Conservation (phyloP, 371 early-diverging fungal genomes). For the Syncephalastrum contaminatum region DNA sequence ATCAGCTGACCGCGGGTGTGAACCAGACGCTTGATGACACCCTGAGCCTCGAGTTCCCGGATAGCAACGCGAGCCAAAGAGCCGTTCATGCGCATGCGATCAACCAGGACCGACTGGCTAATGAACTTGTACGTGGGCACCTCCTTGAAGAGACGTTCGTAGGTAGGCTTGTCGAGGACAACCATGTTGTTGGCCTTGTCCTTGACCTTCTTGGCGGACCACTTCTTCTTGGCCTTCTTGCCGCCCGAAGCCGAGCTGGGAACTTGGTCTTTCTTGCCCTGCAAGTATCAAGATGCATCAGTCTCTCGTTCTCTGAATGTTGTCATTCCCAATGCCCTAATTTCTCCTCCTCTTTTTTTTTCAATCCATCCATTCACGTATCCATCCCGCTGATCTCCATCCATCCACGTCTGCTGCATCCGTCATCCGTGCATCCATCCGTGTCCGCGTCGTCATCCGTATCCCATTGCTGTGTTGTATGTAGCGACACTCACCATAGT, state of each 20-base stretch:
- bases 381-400: conserved; percentile 15
- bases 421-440: neutral
- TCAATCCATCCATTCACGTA: conserved; percentile 15
- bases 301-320: neutral
- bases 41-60: conserved; percentile 87
- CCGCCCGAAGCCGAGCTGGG: conserved; percentile 76
- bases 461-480: too few relatives aligned
- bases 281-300: conserved; percentile 6
- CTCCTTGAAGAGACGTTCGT: conserved; percentile 97
- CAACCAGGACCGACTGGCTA: conserved; percentile 96
- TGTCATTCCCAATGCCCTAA: neutral
- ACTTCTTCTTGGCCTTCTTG: conserved; percentile 95
- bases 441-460: conserved; percentile 3
- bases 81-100: conserved; percentile 97
- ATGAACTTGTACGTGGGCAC: conserved; percentile 98
- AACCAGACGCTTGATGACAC: conserved; percentile 88
- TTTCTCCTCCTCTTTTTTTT: neutral
- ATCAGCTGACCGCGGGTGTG: conserved; percentile 91
- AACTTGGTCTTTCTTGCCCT: conserved; percentile 74
- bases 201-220: conserved; percentile 96
- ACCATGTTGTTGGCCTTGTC: conserved; percentile 98
- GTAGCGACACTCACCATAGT: conserved; percentile 15
- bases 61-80: conserved; percentile 96
- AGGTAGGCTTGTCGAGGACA: conserved; percentile 86
- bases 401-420: conserved; percentile 8